phyloP scores from a whole-genome alignment of 129 eudicot genomes.

The Arctium minus region DNA sequence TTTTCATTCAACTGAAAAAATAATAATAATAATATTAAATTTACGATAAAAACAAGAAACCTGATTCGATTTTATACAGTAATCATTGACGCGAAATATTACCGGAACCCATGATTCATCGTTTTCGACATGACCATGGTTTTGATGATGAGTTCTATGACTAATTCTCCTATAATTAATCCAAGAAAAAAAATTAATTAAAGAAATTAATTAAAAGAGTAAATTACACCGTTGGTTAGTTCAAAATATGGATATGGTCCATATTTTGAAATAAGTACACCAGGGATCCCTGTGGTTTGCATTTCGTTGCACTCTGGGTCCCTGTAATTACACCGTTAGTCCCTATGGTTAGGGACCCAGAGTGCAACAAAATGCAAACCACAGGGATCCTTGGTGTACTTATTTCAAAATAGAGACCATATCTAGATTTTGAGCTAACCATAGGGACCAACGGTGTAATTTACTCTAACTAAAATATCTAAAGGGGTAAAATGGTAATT shows the following conservation, averaged over 20 bases:
- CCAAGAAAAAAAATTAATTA: background rate
- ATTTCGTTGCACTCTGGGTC: too few species aligned
- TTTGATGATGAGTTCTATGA: constrained; percentile 83
- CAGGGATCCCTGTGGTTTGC: too few species aligned
- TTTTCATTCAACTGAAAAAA: constrained; percentile 48
- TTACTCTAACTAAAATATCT: background rate
- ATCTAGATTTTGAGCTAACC: too few species aligned
- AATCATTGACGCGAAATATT: constrained; percentile 1
- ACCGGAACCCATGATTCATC: constrained; percentile 98
- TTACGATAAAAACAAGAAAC: background rate
- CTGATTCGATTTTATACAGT: background rate
- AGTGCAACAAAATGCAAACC: too few species aligned
- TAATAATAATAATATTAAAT: background rate
- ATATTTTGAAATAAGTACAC: too few species aligned
- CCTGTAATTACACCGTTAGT: too few species aligned
- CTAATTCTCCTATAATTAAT: constrained; percentile 59
- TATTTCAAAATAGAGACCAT: too few species aligned
- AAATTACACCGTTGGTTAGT: too few species aligned
- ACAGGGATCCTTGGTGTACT: too few species aligned
- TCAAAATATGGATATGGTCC: too few species aligned
- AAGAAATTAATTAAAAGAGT: background rate
- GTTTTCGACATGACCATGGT: constrained; percentile 76
- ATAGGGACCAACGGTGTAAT: too few species aligned
- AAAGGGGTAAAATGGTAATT: background rate
- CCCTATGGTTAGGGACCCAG: too few species aligned